Base-by-base conservation (phyloP, 2,329 filamentous ascomycete species). In the Penicillium aurantiogriseum region DNA sequence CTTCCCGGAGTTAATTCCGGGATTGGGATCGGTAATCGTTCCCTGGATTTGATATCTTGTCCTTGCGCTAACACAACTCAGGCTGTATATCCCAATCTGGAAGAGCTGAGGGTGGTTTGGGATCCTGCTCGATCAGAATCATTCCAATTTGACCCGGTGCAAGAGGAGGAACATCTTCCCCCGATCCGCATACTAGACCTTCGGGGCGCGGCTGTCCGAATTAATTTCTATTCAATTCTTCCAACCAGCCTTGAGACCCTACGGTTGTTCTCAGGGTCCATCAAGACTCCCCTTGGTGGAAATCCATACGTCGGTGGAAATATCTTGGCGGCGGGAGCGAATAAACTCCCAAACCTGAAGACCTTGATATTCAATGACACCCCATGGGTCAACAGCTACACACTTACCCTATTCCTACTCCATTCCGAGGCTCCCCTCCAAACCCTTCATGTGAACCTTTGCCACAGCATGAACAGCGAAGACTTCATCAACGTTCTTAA, bases 91-190 rank as follows among this genome's bases (percentile, higher is more conserved):
- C 66, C 70, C 4, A 73, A 72, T 31, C 63, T 76, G 5, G 68
- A 73, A 59, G 71, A 74, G 42, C 46, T 76, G 2, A 61, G 69
- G 19, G 63, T 76, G 4, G 55, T 67, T 47, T 73, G 66, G 45
- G 57, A 70, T n/a, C 67, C 68, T 5, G 56, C 61, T 17, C 13
- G 62, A 60, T 40, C 50, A 60, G 5, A 53, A 57, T 25, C 67
- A 64, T 50, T 56, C 47, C 5, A 1, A 10, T 27, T 63, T 64
- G 4, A 56, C 51, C 23, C 61, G 63, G 40, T 58, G 59, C 19
- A 57, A 39, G n/a, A 46, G 43, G 7, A 42, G 4, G 15, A 42
- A 15, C 19, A 63, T n/a, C 51, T 69, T 13, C 54, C 63, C 10
- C 59, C 58, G 2, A 60, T 75, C 17, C 68, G 68, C n/a, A 63